Percentiles rank a stretch among this genome's conserved stretches.
These are phyloP conservation scores for Fusarium fracticaudum DNA, from an alignment of 2,329 filamentous ascomycete species.

Conservation along the genomic window DNA sequence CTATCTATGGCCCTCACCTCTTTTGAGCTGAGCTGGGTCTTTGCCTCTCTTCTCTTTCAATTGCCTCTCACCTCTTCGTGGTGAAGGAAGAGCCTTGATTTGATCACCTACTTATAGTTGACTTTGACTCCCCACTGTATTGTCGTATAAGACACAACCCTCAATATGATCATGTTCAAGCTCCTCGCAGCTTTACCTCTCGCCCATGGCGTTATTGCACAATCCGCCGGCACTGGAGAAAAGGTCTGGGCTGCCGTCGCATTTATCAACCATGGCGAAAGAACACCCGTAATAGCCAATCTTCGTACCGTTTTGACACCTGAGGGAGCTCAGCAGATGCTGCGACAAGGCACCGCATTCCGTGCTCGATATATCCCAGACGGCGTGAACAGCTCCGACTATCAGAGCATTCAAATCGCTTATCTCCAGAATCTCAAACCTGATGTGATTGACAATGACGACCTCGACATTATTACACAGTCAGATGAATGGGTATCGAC, in stretches of 20 bases:
- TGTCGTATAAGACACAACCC: background rate
- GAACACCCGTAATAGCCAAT: conserved; percentile 52
- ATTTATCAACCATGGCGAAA: conserved; percentile 64
- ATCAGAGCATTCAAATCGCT: conserved; percentile 40
- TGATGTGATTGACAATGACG: conserved; percentile 59
- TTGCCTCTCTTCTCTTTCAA: conserved; percentile 15
- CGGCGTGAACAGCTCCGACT: conserved; percentile 36
- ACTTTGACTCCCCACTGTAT: background rate
- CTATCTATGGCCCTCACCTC: conserved; percentile 8
- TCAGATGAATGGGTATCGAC: conserved; percentile 64
- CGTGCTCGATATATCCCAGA: conserved; percentile 59
- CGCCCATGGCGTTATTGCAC: conserved; percentile 42
- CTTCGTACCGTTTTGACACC: conserved; percentile 57
- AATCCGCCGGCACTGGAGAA: conserved; percentile 44
- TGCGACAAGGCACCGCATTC: conserved; percentile 58
- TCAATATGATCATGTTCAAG: conserved; percentile 34
- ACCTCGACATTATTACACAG: conserved; percentile 55
- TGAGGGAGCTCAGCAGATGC: conserved; percentile 63
- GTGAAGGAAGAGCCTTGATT: conserved; percentile 9
- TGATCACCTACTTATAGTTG: background rate
- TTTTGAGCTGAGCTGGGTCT: conserved; percentile 1
- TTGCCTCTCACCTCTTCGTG: conserved; percentile 16
- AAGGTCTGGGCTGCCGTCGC: conserved; percentile 61
- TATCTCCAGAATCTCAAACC: conserved; percentile 55
- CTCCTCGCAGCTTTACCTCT: conserved; percentile 31